A percentile compares a stretch with the other conserved stretches of the same genome.
Conservation (phyloP, 352 stramenopile species). For the Nothophytophthora sp. region DNA sequence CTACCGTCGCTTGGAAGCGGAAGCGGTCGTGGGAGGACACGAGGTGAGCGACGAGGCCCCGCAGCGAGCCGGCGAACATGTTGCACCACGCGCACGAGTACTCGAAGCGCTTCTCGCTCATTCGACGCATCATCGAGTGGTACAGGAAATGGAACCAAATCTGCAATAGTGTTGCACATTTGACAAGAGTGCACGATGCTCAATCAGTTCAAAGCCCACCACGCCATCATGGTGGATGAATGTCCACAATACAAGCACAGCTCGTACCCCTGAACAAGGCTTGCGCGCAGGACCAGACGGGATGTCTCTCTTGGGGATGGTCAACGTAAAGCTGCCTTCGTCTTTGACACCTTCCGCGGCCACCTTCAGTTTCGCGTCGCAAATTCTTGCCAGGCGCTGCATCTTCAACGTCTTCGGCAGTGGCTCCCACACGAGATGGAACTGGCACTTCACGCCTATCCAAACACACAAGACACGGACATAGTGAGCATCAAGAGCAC, state of each 20-base stretch:
- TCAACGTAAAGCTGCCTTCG: conserved; percentile 32
- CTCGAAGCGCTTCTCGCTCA: conserved; percentile 83
- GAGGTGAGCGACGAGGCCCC: conserved; percentile 73
- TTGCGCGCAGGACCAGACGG: conserved; percentile 7
- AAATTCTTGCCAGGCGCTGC: conserved; percentile 40
- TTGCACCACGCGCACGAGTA: conserved; percentile 86
- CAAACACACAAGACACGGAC: conserved; percentile 3
- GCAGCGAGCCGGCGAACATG: conserved; percentile 73
- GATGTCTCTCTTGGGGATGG: conserved; percentile 41
- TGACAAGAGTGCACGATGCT: not conserved
- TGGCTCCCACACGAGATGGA: conserved; percentile 49
- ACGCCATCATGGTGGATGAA: not conserved
- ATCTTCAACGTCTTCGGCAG: conserved; percentile 39
- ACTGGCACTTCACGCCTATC: conserved; percentile 61
- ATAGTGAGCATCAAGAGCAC: conserved; percentile 2
- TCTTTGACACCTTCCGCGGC: conserved; percentile 15
- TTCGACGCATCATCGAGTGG: conserved; percentile 73
- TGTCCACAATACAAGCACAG: not conserved
- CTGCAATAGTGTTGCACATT: conserved; percentile 19
- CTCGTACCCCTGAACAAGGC: conserved; percentile 29
- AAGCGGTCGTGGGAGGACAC: conserved; percentile 79
- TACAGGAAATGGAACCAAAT: conserved; percentile 88
- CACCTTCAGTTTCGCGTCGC: conserved; percentile 34
- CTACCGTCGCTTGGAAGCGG: conserved; percentile 73
- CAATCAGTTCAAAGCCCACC: not conserved